Evolutionary conservation across 2,329 filamentous ascomycete genomes (phyloP), one percentile per base, ranked within the genome.

Genomic region (Aspergillus vadensis): DNA sequence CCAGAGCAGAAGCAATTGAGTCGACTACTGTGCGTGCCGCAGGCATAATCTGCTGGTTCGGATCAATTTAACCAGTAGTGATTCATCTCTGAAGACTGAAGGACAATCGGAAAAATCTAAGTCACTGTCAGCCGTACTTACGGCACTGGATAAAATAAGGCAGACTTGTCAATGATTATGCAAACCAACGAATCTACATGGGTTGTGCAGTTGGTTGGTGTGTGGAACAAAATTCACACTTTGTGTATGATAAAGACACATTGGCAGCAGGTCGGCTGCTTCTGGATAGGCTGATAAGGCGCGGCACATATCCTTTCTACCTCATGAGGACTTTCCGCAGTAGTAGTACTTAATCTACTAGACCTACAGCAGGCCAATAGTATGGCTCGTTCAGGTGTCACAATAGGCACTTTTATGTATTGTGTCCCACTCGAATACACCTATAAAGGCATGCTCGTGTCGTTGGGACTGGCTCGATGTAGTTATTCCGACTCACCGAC

Each of bases 401-500:
- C 47, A 50, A 32, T 19, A 50, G 25, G 47, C 32, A 30, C 47
- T 30, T 50, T n/a, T 12, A 50, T 32, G 47, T 32, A 50, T n/a
- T 8, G 17, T 30, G 47, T 50, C 27, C 25, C 47, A 30, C 25
- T 12, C 25, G 14, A 15, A n/a, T 32, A 32, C 47, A 17, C 15
- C 14, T 30, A 19, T 50, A 30, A 17, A 21, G 21, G 47, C 25
- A 27, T 32, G 25, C 47, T 32, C 47, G 25, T 36, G 47, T 30
- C 25, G 47, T 50, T 19, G 47, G 32, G n/a, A 32, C 47, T 50
- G 25, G n/a, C 47, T 50, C 25, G 47, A 44, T 30, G 47, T 30
- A 50, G 47, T 50, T 50, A 50, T 50, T 50, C 25, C 47, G 47
- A 50, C 47, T 30, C 47, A 50, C 47, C 47, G 47, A 50, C 47